phyloP scores from a whole-genome alignment of 176 grass and related monocot genomes.

The Triticum urartu region DNA sequence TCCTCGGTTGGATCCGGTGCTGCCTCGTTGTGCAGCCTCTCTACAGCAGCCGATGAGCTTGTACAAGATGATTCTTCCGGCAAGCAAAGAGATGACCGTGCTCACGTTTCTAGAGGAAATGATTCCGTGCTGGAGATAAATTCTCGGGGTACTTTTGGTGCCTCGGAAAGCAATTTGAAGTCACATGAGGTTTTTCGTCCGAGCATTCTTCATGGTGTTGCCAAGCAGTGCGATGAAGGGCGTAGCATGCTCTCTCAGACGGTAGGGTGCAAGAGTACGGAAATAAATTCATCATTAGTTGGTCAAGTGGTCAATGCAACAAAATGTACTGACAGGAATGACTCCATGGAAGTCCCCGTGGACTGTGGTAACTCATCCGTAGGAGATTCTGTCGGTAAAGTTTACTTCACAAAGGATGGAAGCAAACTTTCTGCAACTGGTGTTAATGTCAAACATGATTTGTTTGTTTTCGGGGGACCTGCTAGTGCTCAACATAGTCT shows the following conservation, averaged over 20 bases:
- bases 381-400: background rate
- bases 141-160: background rate
- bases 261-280: background rate
- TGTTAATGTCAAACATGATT: background rate
- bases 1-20: constrained; percentile 30
- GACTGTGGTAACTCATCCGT: background rate
- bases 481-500: background rate
- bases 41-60: background rate
- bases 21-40: background rate
- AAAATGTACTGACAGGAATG: background rate
- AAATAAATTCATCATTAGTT: background rate
- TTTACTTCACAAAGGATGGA: background rate
- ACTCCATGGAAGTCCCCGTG: background rate
- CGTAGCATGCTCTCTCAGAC: background rate
- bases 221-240: background rate
- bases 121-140: background rate
- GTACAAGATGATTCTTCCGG: background rate
- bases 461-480: constrained; percentile 42
- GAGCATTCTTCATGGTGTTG: background rate
- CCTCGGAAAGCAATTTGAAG: background rate
- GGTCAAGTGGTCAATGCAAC: background rate
- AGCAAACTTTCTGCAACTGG: background rate
- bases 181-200: background rate
- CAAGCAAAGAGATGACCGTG: constrained; percentile 7
- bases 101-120: background rate